Conservation (phyloP, 1,284 basidiomycete genomes). For the Kwoniella shivajii region DNA sequence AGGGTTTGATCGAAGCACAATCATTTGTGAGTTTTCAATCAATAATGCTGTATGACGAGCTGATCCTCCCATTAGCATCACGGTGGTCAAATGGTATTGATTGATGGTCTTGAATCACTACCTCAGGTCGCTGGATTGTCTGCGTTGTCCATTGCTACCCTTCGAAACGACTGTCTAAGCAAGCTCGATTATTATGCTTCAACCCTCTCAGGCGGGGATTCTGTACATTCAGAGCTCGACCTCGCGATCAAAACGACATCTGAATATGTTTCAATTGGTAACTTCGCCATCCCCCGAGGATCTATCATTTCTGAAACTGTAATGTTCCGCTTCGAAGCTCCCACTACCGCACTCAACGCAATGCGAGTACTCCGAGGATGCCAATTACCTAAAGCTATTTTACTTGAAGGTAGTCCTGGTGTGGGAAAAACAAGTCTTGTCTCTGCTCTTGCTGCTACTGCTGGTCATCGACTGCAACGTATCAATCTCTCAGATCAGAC, state of each 20-base stretch:
- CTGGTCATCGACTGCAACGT: constrained; percentile 81
- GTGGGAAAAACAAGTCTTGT: constrained; percentile 99
- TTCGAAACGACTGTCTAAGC: constrained; percentile 45
- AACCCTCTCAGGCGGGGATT: constrained; percentile 19
- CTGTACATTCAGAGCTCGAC: neutral
- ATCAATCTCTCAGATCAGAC: constrained; percentile 99
- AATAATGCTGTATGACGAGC: neutral
- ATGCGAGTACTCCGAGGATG: constrained; percentile 88
- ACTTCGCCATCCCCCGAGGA: constrained; percentile 73
- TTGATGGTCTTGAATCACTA: constrained; percentile 79
- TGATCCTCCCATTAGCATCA: constrained; percentile 64
- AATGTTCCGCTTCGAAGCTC: constrained; percentile 80
- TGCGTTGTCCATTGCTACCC: constrained; percentile 30
- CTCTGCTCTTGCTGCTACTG: constrained; percentile 77
- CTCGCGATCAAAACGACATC: constrained; percentile 27
- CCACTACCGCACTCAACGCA: constrained; percentile 85
- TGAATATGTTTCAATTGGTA: constrained; percentile 65
- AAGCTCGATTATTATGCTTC: constrained; percentile 34
- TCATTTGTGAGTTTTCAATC: constrained; percentile 69
- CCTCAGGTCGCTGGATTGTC: constrained; percentile 62
- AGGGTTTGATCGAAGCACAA: constrained; percentile 57
- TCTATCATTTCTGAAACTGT: constrained; percentile 45
- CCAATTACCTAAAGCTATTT: constrained; percentile 86
- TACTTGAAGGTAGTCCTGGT: constrained; percentile 96
- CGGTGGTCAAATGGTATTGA: constrained; percentile 79